Base-by-base conservation (phyloP, 805 yeast genomes). In the Pichia manshurica region DNA sequence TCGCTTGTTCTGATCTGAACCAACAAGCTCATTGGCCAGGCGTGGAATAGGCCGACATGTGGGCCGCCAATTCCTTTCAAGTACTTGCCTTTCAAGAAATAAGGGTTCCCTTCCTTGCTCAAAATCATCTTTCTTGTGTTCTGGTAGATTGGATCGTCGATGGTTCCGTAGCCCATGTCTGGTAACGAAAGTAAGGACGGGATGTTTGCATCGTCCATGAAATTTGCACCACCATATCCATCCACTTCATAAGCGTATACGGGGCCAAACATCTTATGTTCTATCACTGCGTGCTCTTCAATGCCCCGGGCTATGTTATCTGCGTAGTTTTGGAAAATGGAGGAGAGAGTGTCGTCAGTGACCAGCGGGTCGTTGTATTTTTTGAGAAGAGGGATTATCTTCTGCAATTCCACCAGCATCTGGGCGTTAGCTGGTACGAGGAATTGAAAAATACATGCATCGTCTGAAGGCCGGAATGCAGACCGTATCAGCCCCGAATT, bases 11-110 rank as follows among this genome's bases (percentile, higher is more conserved):
- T 73, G 19, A 87, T 87, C 29, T 80, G 76, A 45, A 86, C 73
- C 34, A 87, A 66, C n/a, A 84, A 67, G 31, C 89, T 79, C 95
- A 88, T 84, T 13, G 96, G 96, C 96, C 96, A 88, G 0, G 95
- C 95, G 60, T 81, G 73, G 19, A 72, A 68, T 20, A 84, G 73
- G 1, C 96, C 96, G 37, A 88, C 77, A 62, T 88, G 96, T 0
- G 96, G 96, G 0, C 96, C 96, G 0, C 96, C 96, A 51, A 89
- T 75, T 0, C 96, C 96, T 54, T 75, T 72, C 58, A 89, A 84
- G 52, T 63, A 65, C 4, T 57, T 55, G 0, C 96, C 96, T 36
- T 66, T 62, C 38, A 85, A 66, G 56, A 67, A 88, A 63, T 86
- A 88, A 0, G 96, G 96, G 60, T 88, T 88, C 0, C 93, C 93